These are phyloP conservation scores for Beauveria caledonica DNA, from an alignment of 2,329 filamentous ascomycete species.

Conservation along the genomic window DNA sequence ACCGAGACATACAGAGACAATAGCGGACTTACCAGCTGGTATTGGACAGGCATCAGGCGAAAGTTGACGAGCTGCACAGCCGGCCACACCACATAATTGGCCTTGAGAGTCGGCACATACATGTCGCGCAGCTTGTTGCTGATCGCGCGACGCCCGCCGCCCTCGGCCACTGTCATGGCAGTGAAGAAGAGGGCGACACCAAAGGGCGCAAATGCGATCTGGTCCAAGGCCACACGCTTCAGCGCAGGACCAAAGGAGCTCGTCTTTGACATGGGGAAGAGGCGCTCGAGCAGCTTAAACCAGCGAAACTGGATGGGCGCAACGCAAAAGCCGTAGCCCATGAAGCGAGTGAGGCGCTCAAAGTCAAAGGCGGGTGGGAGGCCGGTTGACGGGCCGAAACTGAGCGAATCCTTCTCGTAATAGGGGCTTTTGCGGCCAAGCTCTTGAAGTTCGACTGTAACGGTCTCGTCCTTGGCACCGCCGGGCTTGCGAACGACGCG, in stretches of 20 bases:
- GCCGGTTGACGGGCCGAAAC: slow-evolving; percentile 24
- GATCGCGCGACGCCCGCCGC: slow-evolving; percentile 74
- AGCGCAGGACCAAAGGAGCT: slow-evolving; percentile 68
- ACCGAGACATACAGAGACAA: slow-evolving; percentile 10
- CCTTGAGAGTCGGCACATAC: slow-evolving; percentile 88
- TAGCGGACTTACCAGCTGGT: slow-evolving; percentile 74
- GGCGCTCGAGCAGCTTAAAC: slow-evolving; percentile 76
- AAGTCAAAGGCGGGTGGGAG: slow-evolving; percentile 88
- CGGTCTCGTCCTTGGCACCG: slow-evolving; percentile 56
- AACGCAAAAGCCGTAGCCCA: slow-evolving; percentile 96
- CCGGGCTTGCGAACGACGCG: slow-evolving; percentile 56
- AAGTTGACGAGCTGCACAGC: slow-evolving; percentile 96
- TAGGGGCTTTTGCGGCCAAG: slow-evolving; percentile 72
- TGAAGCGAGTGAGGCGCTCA: slow-evolving; percentile 86
- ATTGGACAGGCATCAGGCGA: slow-evolving; percentile 86
- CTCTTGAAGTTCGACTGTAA: slow-evolving; percentile 84
- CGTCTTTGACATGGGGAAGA: slow-evolving; percentile 78
- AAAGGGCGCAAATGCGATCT: slow-evolving; percentile 85
- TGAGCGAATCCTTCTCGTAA: slow-evolving; percentile 56
- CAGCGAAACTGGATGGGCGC: slow-evolving; percentile 91
- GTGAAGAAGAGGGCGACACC: slow-evolving; percentile 86
- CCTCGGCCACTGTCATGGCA: slow-evolving; percentile 92
- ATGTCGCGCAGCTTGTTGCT: slow-evolving; percentile 83
- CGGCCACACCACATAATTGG: slow-evolving; percentile 93
- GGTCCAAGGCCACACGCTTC: slow-evolving; percentile 87